Conservation (phyloP, 2,329 filamentous ascomycete genomes). For the Botryotinia globosa region DNA sequence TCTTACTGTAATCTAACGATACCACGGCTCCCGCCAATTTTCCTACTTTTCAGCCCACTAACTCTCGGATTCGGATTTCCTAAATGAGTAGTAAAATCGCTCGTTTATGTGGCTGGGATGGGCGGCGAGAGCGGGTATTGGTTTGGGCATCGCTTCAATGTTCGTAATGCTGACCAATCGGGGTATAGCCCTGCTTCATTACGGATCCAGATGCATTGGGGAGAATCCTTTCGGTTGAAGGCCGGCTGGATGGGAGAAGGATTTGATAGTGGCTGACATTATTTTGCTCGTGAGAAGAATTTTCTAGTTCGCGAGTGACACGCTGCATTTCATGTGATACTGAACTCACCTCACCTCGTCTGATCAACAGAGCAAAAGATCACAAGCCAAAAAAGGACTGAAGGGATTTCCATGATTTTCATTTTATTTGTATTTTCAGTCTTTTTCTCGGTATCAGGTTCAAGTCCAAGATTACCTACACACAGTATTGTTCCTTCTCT, state of each 20-base stretch:
- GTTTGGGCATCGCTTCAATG: not conserved
- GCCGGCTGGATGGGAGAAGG: slow-evolving; percentile 1
- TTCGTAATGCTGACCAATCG: slow-evolving; percentile 10
- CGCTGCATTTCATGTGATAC: not conserved
- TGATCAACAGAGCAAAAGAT: not conserved
- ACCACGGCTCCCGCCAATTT: not conserved
- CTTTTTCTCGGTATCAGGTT: slow-evolving; percentile 12
- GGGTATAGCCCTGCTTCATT: not conserved
- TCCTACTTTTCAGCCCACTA: not conserved
- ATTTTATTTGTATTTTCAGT: not conserved
- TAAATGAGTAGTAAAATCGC: not conserved
- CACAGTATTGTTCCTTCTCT: slow-evolving; percentile 1
- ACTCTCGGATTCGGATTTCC: slow-evolving; percentile 4
- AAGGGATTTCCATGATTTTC: not conserved
- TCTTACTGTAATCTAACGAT: not conserved
- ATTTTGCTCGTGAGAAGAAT: not conserved
- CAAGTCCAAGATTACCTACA: slow-evolving; percentile 14
- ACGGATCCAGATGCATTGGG: not conserved
- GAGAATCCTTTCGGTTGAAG: not conserved
- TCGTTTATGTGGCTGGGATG: not conserved
- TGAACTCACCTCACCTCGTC: not conserved
- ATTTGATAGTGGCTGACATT: not conserved
- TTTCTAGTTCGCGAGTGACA: not conserved
- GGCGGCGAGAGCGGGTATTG: slow-evolving; percentile 6
- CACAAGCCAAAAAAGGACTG: not conserved